phyloP scores from a whole-genome alignment of 495 filamentous ascomycete genomes.

The Annulohypoxylon moriforme region DNA sequence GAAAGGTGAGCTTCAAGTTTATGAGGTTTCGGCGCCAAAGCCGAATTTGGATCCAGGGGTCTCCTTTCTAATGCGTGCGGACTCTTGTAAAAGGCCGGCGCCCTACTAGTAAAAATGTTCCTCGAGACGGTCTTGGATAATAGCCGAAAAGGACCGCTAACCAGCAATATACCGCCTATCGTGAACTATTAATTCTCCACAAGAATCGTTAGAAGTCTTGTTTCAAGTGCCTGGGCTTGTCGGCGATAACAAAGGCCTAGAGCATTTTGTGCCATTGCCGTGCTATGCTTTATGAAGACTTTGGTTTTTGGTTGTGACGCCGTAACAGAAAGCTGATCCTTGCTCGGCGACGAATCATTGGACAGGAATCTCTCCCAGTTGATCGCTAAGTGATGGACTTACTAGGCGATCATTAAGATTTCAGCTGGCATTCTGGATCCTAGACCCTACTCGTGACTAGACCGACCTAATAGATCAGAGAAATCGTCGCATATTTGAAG shows the following conservation, averaged over 20 bases:
- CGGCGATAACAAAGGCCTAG: constrained; percentile 15
- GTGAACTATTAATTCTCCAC: constrained; percentile 30
- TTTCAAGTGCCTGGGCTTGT: constrained; percentile 29
- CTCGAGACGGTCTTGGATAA: constrained; percentile 28
- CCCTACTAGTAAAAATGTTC: constrained; percentile 4
- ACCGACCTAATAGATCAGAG: constrained; percentile 14
- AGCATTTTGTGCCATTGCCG: constrained; percentile 9
- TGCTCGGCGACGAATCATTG: constrained; percentile 15
- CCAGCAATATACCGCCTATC: constrained; percentile 10
- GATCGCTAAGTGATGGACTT: neutral
- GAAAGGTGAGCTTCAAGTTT: constrained; percentile 20
- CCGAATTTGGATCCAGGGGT: constrained; percentile 31
- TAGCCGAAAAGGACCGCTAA: constrained; percentile 33
- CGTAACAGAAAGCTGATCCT: constrained; percentile 14
- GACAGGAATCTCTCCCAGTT: constrained; percentile 5
- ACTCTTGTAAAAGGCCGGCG: constrained; percentile 1
- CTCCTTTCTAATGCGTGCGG: constrained; percentile 23
- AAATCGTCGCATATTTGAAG: constrained; percentile 8
- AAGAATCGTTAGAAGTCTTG: constrained; percentile 17
- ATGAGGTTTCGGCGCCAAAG: constrained; percentile 16
- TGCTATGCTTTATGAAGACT: constrained; percentile 4
- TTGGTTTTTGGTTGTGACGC: constrained; percentile 10
- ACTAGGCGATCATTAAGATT: constrained; percentile 9
- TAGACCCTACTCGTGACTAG: constrained; percentile 17
- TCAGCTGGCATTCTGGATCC: constrained; percentile 5